Evolutionary conservation across 108 stramenopile genomes (phyloP).

Genomic region (Nitzschia palea): DNA sequence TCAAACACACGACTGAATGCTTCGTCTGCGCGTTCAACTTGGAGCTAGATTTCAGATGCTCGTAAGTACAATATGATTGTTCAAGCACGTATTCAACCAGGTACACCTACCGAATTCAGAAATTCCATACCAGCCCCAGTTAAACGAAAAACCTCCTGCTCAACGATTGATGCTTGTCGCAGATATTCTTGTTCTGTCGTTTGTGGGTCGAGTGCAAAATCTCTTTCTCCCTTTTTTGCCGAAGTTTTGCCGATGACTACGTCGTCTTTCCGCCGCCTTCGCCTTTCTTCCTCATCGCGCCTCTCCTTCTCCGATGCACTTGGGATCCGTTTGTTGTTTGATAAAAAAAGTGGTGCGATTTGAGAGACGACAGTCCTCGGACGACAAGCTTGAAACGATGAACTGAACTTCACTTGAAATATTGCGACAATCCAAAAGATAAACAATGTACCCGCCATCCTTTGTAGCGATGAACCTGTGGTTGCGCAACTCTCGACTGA

Average conservation of each 20-base stretch:
- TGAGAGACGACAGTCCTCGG: not conserved
- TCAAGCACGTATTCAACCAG: no score
- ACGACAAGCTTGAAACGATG: no score
- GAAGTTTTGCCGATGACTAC: constrained; percentile 77
- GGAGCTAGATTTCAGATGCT: constrained; percentile 19
- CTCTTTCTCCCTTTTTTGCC: constrained; percentile 58
- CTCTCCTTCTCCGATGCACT: constrained; percentile 55
- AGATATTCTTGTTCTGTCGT: constrained; percentile 73
- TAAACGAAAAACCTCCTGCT: constrained; percentile 48
- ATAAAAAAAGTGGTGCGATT: not conserved
- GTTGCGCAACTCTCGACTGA: no score
- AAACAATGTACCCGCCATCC: no score
- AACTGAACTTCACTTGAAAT: no score
- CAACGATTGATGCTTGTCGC: constrained; percentile 44
- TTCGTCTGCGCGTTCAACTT: constrained; percentile 49
- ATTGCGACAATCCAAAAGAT: no score
- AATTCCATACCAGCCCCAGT: constrained; percentile 63
- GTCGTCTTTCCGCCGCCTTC: constrained; percentile 52
- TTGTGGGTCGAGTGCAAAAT: constrained; percentile 56
- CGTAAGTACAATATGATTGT: no score
- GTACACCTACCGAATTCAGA: constrained; percentile 44
- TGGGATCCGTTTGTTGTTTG: constrained; percentile 5
- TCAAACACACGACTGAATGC: constrained; percentile 65
- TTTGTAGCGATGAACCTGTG: no score
- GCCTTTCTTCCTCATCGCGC: constrained; percentile 68